Evolutionary conservation across 2,329 filamentous ascomycete species (phyloP).

Genomic region (Ascomycota sp.): DNA sequence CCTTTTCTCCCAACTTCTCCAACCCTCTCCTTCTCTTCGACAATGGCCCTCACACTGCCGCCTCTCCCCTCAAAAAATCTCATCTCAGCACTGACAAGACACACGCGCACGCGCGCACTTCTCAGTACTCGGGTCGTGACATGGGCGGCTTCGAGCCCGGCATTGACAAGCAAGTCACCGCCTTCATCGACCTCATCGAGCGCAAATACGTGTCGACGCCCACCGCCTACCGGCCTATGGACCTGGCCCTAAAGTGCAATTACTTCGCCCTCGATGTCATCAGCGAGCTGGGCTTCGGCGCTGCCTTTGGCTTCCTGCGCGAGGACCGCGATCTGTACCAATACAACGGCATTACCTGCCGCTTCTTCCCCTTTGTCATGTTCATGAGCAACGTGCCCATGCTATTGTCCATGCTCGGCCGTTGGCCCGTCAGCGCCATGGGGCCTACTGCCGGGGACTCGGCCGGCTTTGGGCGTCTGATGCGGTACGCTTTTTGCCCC

Average conservation of each 20-base stretch:
- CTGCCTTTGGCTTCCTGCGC: constrained; percentile 24
- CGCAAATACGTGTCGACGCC: constrained; percentile 2
- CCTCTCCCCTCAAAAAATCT: background rate
- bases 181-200: constrained; percentile 2
- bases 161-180: constrained; percentile 4
- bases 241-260: constrained; percentile 20
- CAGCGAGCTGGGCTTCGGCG: constrained; percentile 26
- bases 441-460: background rate
- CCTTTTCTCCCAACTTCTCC: no score
- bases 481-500: background rate
- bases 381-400: constrained; percentile 2
- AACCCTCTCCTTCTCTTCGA: no score
- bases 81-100: background rate
- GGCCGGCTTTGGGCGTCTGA: background rate
- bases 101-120: background rate
- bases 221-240: background rate
- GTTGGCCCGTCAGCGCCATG: background rate
- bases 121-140: constrained; percentile 26
- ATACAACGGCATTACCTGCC: constrained; percentile 20
- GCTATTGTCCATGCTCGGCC: constrained; percentile 1
- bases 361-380: constrained; percentile 3
- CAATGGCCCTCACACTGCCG: no score
- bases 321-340: constrained; percentile 23
- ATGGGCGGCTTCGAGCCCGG: constrained; percentile 22
- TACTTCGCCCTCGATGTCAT: constrained; percentile 34